Percentiles rank a stretch among this genome's conserved stretches.
These are phyloP conservation scores for Neofusicoccum cordaticola DNA, from an alignment of 2,329 filamentous ascomycete genomes.

Conservation along the genomic window DNA sequence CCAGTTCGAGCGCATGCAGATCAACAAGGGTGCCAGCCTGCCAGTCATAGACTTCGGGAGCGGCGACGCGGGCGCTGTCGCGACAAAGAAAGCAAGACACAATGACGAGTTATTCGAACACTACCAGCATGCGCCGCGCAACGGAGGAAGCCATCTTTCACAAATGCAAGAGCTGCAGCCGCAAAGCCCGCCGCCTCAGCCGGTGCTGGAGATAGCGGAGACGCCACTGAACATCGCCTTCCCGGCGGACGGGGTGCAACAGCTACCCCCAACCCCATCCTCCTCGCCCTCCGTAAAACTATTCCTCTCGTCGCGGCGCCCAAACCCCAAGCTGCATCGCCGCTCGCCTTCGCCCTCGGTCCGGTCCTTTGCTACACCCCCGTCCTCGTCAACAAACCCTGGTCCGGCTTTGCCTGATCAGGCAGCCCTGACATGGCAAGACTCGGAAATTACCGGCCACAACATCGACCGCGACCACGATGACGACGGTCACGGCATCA, in stretches of 20 bases:
- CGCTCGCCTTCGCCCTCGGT: slow-evolving; percentile 1
- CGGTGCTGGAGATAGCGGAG: slow-evolving; percentile 15
- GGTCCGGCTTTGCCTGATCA: slow-evolving; percentile 27
- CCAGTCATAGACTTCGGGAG: slow-evolving; percentile 11
- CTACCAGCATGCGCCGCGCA: neutral
- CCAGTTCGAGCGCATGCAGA: slow-evolving; percentile 10
- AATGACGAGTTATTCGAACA: neutral
- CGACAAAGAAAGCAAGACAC: slow-evolving; percentile 14
- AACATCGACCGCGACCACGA: slow-evolving; percentile 52
- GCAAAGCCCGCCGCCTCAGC: slow-evolving; percentile 6
- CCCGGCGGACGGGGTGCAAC: neutral
- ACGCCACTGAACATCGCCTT: slow-evolving; percentile 3
- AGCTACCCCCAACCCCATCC: slow-evolving; percentile 8
- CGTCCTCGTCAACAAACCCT: neutral
- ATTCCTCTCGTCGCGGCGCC: slow-evolving; percentile 14
- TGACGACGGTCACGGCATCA: slow-evolving; percentile 63
- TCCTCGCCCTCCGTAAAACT: slow-evolving; percentile 17
- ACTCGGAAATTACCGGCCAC: slow-evolving; percentile 62
- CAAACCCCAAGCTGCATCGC: neutral
- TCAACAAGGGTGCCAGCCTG: neutral
- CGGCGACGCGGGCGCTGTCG: neutral
- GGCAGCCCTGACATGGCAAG: slow-evolving; percentile 52
- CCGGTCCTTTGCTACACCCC: neutral
- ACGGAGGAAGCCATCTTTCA: neutral
- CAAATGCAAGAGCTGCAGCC: neutral